phyloP scores from a whole-genome alignment of 768 basidiomycete species.

The Mrakia frigida region DNA sequence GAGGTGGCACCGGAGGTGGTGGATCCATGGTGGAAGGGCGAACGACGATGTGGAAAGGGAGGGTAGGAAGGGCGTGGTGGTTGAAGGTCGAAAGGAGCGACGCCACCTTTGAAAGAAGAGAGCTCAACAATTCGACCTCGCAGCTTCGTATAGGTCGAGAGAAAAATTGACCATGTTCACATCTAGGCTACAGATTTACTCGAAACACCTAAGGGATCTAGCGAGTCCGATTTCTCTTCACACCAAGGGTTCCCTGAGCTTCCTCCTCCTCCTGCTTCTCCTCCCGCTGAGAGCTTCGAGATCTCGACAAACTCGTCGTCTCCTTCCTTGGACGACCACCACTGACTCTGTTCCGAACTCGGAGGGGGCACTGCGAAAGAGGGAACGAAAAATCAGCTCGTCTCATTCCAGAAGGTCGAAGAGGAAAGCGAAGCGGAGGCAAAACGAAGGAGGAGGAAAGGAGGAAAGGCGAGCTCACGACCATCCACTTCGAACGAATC shows the following conservation, averaged over 20 bases:
- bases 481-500: not conserved
- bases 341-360: slow-evolving; percentile 66
- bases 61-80: not conserved
- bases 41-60: too few relatives aligned
- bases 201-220: not conserved
- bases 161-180: not conserved
- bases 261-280: not conserved
- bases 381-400: slow-evolving; percentile 51
- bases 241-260: slow-evolving; percentile 2
- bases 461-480: not conserved
- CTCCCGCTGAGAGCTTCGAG: not conserved
- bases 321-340: slow-evolving; percentile 54
- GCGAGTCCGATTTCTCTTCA: not conserved
- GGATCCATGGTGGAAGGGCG: not conserved
- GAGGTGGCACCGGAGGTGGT: not conserved
- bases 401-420: too few relatives aligned
- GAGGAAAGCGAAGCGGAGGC: slow-evolving; percentile 63
- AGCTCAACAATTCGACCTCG: not conserved
- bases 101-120: too few relatives aligned
- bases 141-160: not conserved
- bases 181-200: not conserved
- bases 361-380: slow-evolving; percentile 71
- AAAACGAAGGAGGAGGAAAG: too few relatives aligned
- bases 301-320: slow-evolving; percentile 1
- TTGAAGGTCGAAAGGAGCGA: not conserved